Evolutionary conservation across 1,284 basidiomycete genomes (phyloP), one percentile per base, ranked within the genome.

Genomic region (Sanghuangporus sanghuang): DNA sequence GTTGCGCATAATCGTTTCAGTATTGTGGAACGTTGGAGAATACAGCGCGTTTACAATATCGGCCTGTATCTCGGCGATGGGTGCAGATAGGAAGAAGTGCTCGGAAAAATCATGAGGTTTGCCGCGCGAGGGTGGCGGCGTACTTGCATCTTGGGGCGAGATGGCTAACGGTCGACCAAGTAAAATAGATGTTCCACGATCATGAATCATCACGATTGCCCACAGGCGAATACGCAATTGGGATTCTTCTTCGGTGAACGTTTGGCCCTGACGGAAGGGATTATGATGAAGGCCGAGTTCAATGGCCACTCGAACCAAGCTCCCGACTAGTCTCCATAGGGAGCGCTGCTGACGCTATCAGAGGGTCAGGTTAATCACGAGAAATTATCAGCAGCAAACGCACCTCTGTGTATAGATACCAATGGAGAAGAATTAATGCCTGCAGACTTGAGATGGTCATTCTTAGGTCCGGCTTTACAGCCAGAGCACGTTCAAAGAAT

Each of bases 401-500:
- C 68, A 90, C 91, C 81, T 93, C 91, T 21, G 87, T 91, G 69
- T 93, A 93, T 21, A 93, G 78, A 73, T 92, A 92, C 91, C 90
- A 93, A 62, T 93, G 91, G 46, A 93, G 74, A 7, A 93, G 73
- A 36, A 92, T 91, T 59, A 93, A 79, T 1, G 90, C 89, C 72
- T 93, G 90, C 64, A 93, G 74, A 71, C 89, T 90, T 5, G 86
- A 86, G 36, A 92, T 82, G 3, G 89, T 90, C 69, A 92, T 89
- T 21, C 87, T 83, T 49, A 93, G 76, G 67, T 93, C 89, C 8
- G 90, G 87, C 71, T 93, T 92, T 68, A 91, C 81, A 23, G 82
- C 79, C 3, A 93, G 74, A 3, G 90, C 90, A 35, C 86, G 80
- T 66, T 89, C 85, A 73, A 92, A 92, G 72, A 93, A 91, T 69